Evolutionary conservation across 2,329 filamentous ascomycete genomes (phyloP).

Genomic region (Colletotrichum shisoi): DNA sequence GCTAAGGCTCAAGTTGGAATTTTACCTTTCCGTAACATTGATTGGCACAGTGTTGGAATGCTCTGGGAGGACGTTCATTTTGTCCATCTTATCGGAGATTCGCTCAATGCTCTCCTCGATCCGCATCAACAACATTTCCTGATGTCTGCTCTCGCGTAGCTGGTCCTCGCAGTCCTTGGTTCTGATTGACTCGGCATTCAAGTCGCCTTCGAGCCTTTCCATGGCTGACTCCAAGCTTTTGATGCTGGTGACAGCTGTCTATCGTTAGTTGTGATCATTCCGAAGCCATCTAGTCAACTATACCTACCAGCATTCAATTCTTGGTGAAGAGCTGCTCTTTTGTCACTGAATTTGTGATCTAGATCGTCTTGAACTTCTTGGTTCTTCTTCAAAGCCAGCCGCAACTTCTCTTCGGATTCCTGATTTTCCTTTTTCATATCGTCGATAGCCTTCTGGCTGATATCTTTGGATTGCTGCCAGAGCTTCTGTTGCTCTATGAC

Average conservation of each 20-base stretch:
- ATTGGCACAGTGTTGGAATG: neutral
- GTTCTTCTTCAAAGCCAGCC: conserved; percentile 31
- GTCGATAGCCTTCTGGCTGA: conserved; percentile 48
- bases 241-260: neutral
- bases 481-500: conserved; percentile 58
- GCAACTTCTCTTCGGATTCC: conserved; percentile 42
- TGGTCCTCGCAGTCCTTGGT: conserved; percentile 7
- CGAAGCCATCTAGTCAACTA: neutral
- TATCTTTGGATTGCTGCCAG: conserved; percentile 48
- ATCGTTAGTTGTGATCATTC: neutral
- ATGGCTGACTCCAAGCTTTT: conserved; percentile 6
- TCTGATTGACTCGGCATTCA: conserved; percentile 2
- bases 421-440: conserved; percentile 48
- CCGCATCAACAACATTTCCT: neutral
- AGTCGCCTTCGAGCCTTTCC: conserved; percentile 1
- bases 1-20: too few relatives aligned
- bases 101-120: conserved; percentile 7
- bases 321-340: neutral
- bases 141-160: conserved; percentile 5
- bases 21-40: conserved; percentile 10
- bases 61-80: neutral
- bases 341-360: neutral
- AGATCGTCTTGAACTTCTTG: conserved; percentile 31
- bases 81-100: conserved; percentile 11
- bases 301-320: conserved; percentile 6